A percentile compares a stretch with the other conserved stretches of the same genome.
These are phyloP conservation scores for Cryomyces antarcticus DNA, from an alignment of 495 filamentous ascomycete genomes.

Conservation along the genomic window DNA sequence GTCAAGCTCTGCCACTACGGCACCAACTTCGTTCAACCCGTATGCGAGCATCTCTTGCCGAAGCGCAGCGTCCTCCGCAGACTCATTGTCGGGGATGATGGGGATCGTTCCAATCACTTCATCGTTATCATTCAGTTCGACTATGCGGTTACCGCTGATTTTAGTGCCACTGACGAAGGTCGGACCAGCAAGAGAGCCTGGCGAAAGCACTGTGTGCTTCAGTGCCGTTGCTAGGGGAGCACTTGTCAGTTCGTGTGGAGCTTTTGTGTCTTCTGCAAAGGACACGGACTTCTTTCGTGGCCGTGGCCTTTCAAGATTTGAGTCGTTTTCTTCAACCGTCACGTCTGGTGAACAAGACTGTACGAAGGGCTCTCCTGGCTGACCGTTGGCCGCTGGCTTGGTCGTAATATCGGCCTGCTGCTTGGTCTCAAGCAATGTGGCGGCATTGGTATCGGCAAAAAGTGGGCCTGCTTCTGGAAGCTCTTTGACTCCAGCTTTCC, in stretches of 20 bases:
- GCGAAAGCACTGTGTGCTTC: too few species aligned
- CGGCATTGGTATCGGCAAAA: not conserved
- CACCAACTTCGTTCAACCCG: conserved; percentile 60
- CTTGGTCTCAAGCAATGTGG: not conserved
- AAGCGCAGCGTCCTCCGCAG: conserved; percentile 55
- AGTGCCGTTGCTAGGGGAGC: not conserved
- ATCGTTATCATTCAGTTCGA: conserved; percentile 18
- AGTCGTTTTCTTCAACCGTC: not conserved
- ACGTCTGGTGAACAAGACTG: not conserved
- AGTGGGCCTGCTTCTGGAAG: conserved; percentile 14
- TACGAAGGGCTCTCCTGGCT: too few species aligned
- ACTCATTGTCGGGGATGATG: conserved; percentile 38
- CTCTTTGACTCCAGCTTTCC: conserved; percentile 47
- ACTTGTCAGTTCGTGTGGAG: not conserved
- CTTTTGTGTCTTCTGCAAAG: conserved; percentile 36
- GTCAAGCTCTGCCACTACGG: conserved; percentile 83
- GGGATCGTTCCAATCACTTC: conserved; percentile 13
- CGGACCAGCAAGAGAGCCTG: too few species aligned
- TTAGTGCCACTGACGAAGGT: not conserved
- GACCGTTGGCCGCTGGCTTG: conserved; percentile 1
- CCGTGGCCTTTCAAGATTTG: not conserved
- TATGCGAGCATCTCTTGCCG: conserved; percentile 88
- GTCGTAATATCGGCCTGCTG: conserved; percentile 5
- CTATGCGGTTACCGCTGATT: not conserved
- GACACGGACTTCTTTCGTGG: conserved; percentile 17